Base-by-base conservation (phyloP, 2,329 filamentous ascomycete species). In the Coniochaeta prunicola region DNA sequence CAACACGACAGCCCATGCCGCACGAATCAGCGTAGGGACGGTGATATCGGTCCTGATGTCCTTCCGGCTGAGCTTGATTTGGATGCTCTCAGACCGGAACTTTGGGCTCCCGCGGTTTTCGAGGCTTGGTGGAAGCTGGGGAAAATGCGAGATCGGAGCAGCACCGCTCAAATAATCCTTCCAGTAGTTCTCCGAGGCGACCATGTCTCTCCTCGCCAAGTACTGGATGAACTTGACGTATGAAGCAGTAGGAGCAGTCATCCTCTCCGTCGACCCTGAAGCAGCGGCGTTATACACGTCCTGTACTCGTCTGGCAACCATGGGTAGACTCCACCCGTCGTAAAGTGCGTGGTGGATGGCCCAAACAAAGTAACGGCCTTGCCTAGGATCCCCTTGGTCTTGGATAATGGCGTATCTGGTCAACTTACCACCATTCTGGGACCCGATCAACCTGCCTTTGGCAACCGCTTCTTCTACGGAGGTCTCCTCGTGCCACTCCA, bases 191-290 rank as follows among this genome's bases (percentile, higher is more conserved):
- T 58, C 48, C n/a, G 57, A 58, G 24, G 31, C 45, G 9, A 45
- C 33, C 19, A 54, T 24, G 50, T 58, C 61, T 17, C 56, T 57
- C 4, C 9, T n/a, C 1, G 19, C 26, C 30, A 67, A 36, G 30
- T 66, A 63, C 10, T 34, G 59, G 31, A 67, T 66, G 58, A 67
- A 67, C 53, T 53, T 57, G 58, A 60, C 57, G 38, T 65, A 67
- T 1, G 61, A 48, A 59, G 65, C 42, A n/a, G 57, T 33, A 33
- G 24, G 26, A 6, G 26, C 31, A 34, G 4, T n/a, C n/a, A 13
- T 55, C 28, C n/a, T 33, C 53, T 55, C 9, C 26, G 48, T 9
- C 26, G 26, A 31, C 9, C 28, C 53, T 5, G 53, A 55, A 5
- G n/a, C 50, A n/a, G 38, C 12, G 57, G 54, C 50, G 31, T 59